Conservation (phyloP, 2,329 filamentous ascomycete species). For the Fusarium liriodendri region DNA sequence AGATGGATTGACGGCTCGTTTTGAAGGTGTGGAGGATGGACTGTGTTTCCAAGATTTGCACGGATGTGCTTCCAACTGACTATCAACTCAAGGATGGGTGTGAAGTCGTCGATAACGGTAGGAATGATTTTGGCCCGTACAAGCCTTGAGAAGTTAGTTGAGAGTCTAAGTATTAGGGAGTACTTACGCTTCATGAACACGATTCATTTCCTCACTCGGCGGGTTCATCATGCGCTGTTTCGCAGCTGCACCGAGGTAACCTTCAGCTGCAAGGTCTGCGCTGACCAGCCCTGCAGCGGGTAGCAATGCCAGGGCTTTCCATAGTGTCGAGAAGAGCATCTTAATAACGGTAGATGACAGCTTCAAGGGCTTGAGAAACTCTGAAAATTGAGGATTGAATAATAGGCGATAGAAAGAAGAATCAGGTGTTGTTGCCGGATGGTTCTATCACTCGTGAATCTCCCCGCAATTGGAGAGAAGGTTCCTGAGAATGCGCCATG, state of each 20-base stretch:
- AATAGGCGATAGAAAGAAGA: not conserved
- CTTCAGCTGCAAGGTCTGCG: not conserved
- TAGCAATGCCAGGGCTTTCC: not conserved
- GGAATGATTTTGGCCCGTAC: slow-evolving; percentile 30
- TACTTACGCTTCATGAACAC: slow-evolving; percentile 17
- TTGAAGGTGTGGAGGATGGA: slow-evolving; percentile 17
- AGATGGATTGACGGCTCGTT: not conserved
- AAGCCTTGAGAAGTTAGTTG: not conserved
- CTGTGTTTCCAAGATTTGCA: slow-evolving; percentile 31
- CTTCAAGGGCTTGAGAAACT: too few species aligned
- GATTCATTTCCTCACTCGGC: not conserved
- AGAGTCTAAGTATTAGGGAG: accelerated
- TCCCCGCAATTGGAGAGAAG: slow-evolving; percentile 17
- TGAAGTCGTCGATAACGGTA: slow-evolving; percentile 34
- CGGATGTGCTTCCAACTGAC: slow-evolving; percentile 26
- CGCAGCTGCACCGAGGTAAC: not conserved
- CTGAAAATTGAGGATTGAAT: not conserved
- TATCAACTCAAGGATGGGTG: slow-evolving; percentile 15
- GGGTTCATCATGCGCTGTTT: slow-evolving; percentile 1
- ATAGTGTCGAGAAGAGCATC: not conserved
- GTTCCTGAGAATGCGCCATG: slow-evolving; percentile 6
- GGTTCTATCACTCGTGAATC: not conserved
- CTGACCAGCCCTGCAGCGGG: not conserved
- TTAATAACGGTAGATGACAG: too few species aligned
- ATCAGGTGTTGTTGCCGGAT: not conserved